Conservation (phyloP, 257 asterid species). For the Solanum etuberosum region DNA sequence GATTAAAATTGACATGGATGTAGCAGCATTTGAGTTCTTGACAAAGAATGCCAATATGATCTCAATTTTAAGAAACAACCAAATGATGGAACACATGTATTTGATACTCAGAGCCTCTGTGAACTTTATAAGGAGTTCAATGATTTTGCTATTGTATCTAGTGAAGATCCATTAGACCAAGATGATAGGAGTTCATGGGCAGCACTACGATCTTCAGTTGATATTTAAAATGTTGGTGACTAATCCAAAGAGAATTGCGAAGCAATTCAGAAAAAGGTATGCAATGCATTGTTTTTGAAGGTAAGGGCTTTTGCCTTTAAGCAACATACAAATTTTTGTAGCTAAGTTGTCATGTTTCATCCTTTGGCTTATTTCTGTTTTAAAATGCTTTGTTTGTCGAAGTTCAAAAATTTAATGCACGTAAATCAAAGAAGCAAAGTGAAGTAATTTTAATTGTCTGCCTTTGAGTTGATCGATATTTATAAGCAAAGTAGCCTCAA, state of each 20-base stretch:
- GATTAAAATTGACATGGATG: slow-evolving; percentile 98
- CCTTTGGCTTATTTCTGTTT: neutral
- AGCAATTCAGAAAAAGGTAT: too few species aligned
- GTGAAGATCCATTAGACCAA: slow-evolving; percentile 97
- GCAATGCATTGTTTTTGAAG: slow-evolving; percentile 27
- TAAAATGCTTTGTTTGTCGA: neutral
- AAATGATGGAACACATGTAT: slow-evolving; percentile 86
- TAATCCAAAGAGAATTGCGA: slow-evolving; percentile 75
- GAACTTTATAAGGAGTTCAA: slow-evolving; percentile 71
- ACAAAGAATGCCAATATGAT: slow-evolving; percentile 43
- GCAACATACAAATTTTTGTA: neutral
- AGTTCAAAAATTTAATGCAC: neutral
- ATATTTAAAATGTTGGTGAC: slow-evolving; percentile 79
- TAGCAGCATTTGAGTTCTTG: slow-evolving; percentile 95
- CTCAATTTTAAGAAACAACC: slow-evolving; percentile 49
- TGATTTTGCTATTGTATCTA: slow-evolving; percentile 86
- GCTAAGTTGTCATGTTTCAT: neutral
- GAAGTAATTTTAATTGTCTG: neutral
- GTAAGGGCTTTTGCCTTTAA: slow-evolving; percentile 13
- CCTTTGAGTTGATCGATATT: neutral
- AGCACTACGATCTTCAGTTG: slow-evolving; percentile 68
- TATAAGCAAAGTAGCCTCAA: neutral
- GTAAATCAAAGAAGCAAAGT: neutral
- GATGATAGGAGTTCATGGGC: slow-evolving; percentile 97
- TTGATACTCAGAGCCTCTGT: slow-evolving; percentile 57